Evolutionary conservation across 495 filamentous ascomycete species (phyloP).

Genomic region (Rhypophila decipiens): DNA sequence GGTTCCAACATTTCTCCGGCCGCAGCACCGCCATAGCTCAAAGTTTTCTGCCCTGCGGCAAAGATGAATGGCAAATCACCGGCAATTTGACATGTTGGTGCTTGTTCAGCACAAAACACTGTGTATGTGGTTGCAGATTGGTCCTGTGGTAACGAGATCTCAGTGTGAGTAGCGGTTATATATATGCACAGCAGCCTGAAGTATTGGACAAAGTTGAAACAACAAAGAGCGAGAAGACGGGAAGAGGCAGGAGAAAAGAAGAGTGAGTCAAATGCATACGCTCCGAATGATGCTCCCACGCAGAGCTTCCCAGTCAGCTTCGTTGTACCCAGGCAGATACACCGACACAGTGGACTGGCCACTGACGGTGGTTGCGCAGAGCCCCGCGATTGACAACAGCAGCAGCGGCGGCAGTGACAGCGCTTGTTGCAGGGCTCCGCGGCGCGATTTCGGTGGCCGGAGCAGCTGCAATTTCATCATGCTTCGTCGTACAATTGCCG

Average conservation of each 20-base stretch:
- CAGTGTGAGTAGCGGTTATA: too few species aligned
- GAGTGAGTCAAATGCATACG: too few species aligned
- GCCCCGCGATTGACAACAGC: not conserved
- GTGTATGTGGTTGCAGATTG: slow-evolving; percentile 29
- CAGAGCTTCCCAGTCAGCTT: slow-evolving; percentile 22
- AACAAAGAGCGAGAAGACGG: too few species aligned
- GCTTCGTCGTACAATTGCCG: not conserved
- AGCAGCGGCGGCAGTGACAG: not conserved
- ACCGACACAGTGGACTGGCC: slow-evolving; percentile 24
- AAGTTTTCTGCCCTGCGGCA: slow-evolving; percentile 28
- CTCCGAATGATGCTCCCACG: slow-evolving; percentile 32
- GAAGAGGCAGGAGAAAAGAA: too few species aligned
- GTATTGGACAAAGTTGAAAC: too few species aligned
- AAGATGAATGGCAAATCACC: slow-evolving; percentile 32
- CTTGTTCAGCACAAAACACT: slow-evolving; percentile 31
- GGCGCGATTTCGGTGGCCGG: too few species aligned
- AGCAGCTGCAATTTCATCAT: slow-evolving; percentile 3
- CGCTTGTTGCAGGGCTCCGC: too few species aligned
- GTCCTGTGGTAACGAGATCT: slow-evolving; percentile 14
- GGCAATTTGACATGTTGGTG: slow-evolving; percentile 18
- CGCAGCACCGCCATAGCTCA: slow-evolving; percentile 20
- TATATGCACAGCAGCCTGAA: too few species aligned
- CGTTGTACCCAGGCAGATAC: slow-evolving; percentile 26
- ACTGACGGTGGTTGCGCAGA: slow-evolving; percentile 5
- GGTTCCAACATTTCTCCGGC: slow-evolving; percentile 22